These are phyloP conservation scores for Geosmithia putterillii DNA, from an alignment of 2,329 filamentous ascomycete genomes.

Conservation along the genomic window DNA sequence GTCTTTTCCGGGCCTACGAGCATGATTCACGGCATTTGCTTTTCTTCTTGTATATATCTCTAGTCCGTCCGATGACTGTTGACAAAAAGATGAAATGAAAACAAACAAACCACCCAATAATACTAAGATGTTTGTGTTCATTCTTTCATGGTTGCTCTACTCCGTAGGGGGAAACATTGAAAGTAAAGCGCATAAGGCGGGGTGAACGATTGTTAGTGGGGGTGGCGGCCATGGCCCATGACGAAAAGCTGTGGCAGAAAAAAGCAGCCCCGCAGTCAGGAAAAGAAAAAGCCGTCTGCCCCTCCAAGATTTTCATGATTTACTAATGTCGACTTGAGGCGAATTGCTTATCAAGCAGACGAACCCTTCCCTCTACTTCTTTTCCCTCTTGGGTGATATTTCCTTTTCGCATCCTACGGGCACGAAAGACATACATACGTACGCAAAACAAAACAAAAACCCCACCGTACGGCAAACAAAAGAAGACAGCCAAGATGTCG, in stretches of 20 bases:
- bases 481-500: conserved; percentile 6
- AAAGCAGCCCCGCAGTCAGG: neutral
- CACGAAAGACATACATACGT: neutral
- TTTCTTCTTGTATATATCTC: no score
- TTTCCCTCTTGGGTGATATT: neutral
- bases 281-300: neutral
- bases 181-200: no score
- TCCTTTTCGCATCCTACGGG: no score
- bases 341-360: conserved; percentile 6
- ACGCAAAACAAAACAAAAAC: neutral
- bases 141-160: no score
- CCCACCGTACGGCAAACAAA: neutral
- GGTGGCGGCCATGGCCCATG: neutral
- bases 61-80: no score
- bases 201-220: no score
- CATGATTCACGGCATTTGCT: no score
- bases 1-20: no score
- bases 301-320: neutral
- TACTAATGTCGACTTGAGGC: neutral
- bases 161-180: no score
- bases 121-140: no score
- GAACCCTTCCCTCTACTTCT: neutral
- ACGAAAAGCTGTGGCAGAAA: neutral
- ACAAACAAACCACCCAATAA: no score
- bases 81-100: no score